Evolutionary conservation across 805 yeast species (phyloP), one percentile per base, ranked within the genome.

Genomic region (Metschnikowia santaceciliae): DNA sequence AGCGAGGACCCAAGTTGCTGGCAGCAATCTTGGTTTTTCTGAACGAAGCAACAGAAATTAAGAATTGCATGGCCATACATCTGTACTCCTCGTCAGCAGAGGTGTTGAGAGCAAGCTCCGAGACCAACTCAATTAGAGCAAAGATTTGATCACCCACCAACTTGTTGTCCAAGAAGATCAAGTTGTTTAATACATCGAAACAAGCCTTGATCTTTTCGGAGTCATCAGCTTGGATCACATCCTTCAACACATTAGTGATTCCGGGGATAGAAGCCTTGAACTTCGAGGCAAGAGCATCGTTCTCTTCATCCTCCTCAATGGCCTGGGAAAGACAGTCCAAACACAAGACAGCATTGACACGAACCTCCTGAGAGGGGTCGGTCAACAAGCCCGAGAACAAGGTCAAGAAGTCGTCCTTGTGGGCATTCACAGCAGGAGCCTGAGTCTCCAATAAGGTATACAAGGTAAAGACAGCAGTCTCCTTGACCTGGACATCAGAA

Each of bases 181-280:
- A 78, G 57, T 86, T 86, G 72, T 86, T 89, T 74, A 94, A 84
- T 45, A 89, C 86, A 66, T 86, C 90, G 75, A 91, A 94, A 37
- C 91, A 79, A 58, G 81, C 80, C 68, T 79, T 82, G 47, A 91
- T 86, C 55, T 80, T 76, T 55, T 82, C 90, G 33, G 82, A 71
- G 64, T 94, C 97, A 60, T 81, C 86, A 34, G 80, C 77, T 48
- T 77, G 72, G 48, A 92, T 80, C 37, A 86, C 85, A 62, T 83
- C 86, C 66, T 83, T 84, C 66, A 94, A 77, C 33, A 90, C 95
- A 47, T 80, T 79, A 49, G 94, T 86, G 83, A 92, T 86, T 30
- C 80, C 71, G 46, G 97, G 96, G 50, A 94, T 78, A 50, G 88
- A 71, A 42, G 77, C 71, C 60, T 81, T 77, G 75, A 88, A 91